Conservation (phyloP, 2,329 filamentous ascomycete species). For the Verruconis gallopava region DNA sequence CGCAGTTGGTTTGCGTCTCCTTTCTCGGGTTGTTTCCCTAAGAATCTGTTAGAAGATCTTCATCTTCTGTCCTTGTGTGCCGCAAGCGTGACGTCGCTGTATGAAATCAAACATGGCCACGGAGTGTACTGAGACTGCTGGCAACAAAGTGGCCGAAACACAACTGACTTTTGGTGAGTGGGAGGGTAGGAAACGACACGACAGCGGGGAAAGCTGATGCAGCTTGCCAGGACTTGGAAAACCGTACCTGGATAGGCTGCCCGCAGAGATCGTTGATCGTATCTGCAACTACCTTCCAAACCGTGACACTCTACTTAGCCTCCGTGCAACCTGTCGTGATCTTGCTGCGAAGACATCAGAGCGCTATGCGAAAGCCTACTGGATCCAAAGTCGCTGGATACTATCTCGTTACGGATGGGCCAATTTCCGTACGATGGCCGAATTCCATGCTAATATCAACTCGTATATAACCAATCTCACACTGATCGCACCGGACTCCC, state of each 20-base stretch:
- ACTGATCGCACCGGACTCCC: not conserved
- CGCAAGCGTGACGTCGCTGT: too few relatives aligned
- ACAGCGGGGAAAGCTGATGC: too few relatives aligned
- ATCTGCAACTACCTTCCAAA: slow-evolving; percentile 2
- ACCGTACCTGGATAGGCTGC: slow-evolving; percentile 2
- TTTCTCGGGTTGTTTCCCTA: too few relatives aligned
- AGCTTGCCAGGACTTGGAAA: too few relatives aligned
- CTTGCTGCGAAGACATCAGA: not conserved
- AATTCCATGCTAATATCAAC: not conserved
- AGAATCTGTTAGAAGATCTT: too few relatives aligned
- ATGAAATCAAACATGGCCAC: too few relatives aligned
- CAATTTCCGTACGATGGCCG: not conserved
- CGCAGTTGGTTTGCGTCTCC: too few relatives aligned
- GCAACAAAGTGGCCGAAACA: too few relatives aligned
- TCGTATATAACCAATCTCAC: not conserved
- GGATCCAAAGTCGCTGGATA: not conserved
- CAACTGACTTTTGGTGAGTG: too few relatives aligned
- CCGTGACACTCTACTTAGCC: slow-evolving; percentile 3
- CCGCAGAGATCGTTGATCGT: slow-evolving; percentile 3
- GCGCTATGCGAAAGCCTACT: not conserved
- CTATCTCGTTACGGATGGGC: not conserved
- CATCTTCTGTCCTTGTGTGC: too few relatives aligned
- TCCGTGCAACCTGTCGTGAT: not conserved
- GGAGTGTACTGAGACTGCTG: too few relatives aligned
- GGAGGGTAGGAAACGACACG: too few relatives aligned